Evolutionary conservation across 1,284 basidiomycete species (phyloP), one percentile per base, ranked within the genome.

Genomic region (Retiboletus fuscus): DNA sequence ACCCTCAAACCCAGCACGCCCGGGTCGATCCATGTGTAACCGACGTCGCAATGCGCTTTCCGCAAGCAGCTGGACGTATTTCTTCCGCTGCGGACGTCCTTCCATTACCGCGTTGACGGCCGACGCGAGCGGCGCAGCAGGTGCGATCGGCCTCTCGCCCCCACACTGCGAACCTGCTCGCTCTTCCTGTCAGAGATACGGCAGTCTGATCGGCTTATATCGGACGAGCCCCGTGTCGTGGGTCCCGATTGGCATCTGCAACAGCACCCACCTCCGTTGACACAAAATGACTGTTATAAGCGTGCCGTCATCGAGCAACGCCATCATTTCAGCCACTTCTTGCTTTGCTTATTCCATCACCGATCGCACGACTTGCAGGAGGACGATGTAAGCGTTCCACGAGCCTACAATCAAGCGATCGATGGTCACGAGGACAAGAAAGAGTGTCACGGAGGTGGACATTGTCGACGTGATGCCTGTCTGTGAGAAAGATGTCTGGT

Each of bases 101-200:
- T 64, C 75, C 6, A 26, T 28, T 53, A 43, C 66, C 16, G 26
- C 28, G 20, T 47, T 41, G 39, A 44, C 34, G 7, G 43, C 44
- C 12, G 49, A 12, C 39, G 62, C 24, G 1, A 47, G 28, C 28
- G 57, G 16, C 7, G 10, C 8, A 3, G 53, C 43, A 3, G 67
- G 44, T 3, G 28, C 43, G 0, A 13, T 11, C 10, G 46, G n/a
- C 20, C 15, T 46, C 41, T 30, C 61, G 8, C 16, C 57, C 5
- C 20, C 61, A 11, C 24, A 4, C 20, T 22, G 28, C 24, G 55
- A 10, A 1, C 15, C 57, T 4, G 30, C 28, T 8, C 51, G 60
- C 34, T 70, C 75, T 63, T 78, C 79, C 66, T 53, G 69, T 75
- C 78, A 79, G 26, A 80, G 28, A 62, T 70, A 79, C 5, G 67